phyloP scores from a whole-genome alignment of 176 grass and related monocot genomes.

The Elymus sibiricus region DNA sequence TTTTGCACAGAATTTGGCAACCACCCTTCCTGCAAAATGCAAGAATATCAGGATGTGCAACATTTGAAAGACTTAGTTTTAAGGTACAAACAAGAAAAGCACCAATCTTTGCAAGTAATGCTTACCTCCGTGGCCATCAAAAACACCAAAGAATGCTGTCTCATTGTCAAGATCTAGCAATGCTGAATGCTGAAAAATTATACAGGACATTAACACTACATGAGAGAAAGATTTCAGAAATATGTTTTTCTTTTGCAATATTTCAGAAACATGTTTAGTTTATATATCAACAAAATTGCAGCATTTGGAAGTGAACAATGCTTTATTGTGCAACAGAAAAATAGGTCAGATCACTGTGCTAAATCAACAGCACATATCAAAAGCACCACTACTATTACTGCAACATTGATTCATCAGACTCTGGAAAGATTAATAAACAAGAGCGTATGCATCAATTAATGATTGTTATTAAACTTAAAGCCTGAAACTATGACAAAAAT shows the following conservation, averaged over 20 bases:
- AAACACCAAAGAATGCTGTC: conserved; percentile 95
- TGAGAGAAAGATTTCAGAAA: background rate
- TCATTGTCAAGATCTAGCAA: conserved; percentile 74
- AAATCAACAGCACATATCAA: conserved; percentile 18
- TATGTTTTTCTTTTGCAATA: background rate
- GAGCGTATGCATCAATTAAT: background rate
- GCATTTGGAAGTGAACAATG: background rate
- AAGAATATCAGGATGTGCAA: conserved; percentile 9
- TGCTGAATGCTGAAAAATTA: conserved; percentile 70
- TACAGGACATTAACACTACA: conserved; percentile 21
- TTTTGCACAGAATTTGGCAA: conserved; percentile 98
- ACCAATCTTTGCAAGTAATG: background rate
- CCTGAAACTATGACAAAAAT: background rate
- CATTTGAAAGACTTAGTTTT: conserved; percentile 1
- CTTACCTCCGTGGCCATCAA: conserved; percentile 97
- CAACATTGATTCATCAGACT: background rate
- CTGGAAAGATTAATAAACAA: background rate
- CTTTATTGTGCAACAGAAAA: conserved; percentile 1
- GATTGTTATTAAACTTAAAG: background rate
- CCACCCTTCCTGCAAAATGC: conserved; percentile 69
- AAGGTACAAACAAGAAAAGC: conserved; percentile 21
- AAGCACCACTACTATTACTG: background rate
- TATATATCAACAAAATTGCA: conserved; percentile 18
- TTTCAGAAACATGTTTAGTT: background rate
- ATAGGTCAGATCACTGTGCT: conserved; percentile 10